Conservation (phyloP, 1,284 basidiomycete species). For the Lentinula novae-zelandiae region DNA sequence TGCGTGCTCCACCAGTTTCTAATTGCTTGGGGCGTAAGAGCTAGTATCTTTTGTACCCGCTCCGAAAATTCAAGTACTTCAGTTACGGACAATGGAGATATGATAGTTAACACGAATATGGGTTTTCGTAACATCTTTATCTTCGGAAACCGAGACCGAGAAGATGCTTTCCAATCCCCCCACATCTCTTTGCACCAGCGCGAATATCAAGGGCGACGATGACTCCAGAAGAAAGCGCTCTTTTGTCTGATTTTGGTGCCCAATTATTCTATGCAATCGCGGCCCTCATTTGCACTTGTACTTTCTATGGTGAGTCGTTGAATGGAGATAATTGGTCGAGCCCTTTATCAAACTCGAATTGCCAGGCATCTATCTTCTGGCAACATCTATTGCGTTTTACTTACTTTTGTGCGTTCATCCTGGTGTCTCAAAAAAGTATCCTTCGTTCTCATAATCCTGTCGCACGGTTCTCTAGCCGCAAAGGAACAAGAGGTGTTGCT, state of each 20-base stretch:
- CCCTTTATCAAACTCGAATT: not conserved
- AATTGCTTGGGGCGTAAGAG: too few species aligned
- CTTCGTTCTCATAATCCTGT: not conserved
- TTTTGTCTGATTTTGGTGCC: not conserved
- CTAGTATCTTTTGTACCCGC: too few species aligned
- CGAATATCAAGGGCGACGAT: not conserved
- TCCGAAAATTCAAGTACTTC: too few species aligned
- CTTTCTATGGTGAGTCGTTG: not conserved
- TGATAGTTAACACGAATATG: too few species aligned
- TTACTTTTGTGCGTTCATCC: not conserved
- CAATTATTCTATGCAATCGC: too few species aligned
- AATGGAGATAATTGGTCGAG: not conserved
- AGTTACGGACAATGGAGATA: too few species aligned
- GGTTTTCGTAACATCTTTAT: not conserved
- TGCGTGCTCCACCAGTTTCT: too few species aligned
- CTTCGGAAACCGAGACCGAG: not conserved
- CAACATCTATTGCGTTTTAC: not conserved
- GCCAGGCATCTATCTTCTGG: not conserved
- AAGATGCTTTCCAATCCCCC: not conserved
- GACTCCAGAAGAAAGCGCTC: not conserved
- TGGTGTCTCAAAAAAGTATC: not conserved
- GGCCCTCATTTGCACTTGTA: not conserved
- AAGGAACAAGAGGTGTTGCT: not conserved
- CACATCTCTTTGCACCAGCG: not conserved
- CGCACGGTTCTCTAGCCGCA: not conserved